Percentiles rank a stretch among this genome's conserved stretches.
Evolutionary conservation across 2,329 filamentous ascomycete species (phyloP).

Genomic region (Botryotinia convoluta): DNA sequence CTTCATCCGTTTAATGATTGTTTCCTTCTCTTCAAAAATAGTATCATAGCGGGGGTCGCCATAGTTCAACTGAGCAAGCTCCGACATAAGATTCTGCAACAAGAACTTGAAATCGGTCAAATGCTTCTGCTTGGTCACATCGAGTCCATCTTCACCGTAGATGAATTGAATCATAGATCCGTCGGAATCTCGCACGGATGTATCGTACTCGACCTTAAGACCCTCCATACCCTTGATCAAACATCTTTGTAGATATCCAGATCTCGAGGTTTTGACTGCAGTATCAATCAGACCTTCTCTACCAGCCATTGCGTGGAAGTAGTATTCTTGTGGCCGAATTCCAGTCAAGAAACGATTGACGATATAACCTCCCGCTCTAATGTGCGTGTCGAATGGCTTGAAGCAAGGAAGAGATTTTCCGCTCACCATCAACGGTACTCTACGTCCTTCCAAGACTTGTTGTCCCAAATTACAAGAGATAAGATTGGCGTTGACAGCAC

Average conservation of each 20-base stretch:
- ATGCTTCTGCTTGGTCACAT: constrained; percentile 92
- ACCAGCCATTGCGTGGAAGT: constrained; percentile 99
- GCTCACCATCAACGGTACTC: constrained; percentile 96
- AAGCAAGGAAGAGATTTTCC: constrained; percentile 96
- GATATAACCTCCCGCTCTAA: constrained; percentile 90
- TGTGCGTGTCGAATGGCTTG: constrained; percentile 82
- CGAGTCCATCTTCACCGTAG: constrained; percentile 93
- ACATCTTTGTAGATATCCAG: constrained; percentile 93
- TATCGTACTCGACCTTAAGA: constrained; percentile 87
- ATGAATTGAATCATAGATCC: constrained; percentile 92
- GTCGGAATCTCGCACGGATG: constrained; percentile 89
- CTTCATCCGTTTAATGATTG: constrained; percentile 70
- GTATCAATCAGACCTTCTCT: constrained; percentile 98
- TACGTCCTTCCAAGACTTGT: constrained; percentile 89
- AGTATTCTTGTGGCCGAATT: constrained; percentile 95
- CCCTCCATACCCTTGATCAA: constrained; percentile 99
- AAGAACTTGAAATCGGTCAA: constrained; percentile 87
- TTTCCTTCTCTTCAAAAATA: constrained; percentile 62
- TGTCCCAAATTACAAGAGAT: constrained; percentile 98
- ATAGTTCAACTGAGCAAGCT: constrained; percentile 74
- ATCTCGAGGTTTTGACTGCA: constrained; percentile 95
- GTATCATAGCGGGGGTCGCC: constrained; percentile 52
- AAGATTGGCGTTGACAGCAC: constrained; percentile 88
- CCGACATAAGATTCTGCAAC: constrained; percentile 77
- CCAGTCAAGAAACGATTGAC: constrained; percentile 96